phyloP scores from a whole-genome alignment of 257 asterid genomes.

The Mitragyna speciosa region DNA sequence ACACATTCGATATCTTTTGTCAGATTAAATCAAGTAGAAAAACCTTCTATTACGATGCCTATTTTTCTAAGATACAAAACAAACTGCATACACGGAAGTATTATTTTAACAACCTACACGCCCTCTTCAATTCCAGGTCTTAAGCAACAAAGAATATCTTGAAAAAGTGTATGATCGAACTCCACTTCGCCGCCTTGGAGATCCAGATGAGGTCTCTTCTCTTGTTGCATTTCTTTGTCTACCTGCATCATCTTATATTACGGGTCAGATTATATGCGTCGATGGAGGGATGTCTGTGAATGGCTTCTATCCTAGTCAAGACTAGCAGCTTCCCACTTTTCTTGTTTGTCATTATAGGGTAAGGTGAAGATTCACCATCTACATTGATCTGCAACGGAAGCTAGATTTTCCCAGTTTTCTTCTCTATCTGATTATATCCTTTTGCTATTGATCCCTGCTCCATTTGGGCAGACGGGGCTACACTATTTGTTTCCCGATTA shows the following conservation, averaged over 20 bases:
- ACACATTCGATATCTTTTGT: too few relatives aligned
- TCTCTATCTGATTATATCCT: too few relatives aligned
- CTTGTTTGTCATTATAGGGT: background rate
- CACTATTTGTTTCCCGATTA: too few relatives aligned
- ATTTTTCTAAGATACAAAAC: background rate
- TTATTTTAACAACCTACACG: background rate
- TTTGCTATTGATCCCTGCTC: too few relatives aligned
- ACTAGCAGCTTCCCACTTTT: background rate
- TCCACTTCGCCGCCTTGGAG: slow-evolving; percentile 67
- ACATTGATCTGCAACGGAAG: background rate
- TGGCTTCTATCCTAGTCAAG: slow-evolving; percentile 50
- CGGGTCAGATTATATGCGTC: slow-evolving; percentile 62
- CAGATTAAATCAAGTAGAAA: too few relatives aligned
- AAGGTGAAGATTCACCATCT: background rate
- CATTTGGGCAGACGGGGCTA: too few relatives aligned
- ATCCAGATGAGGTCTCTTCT: slow-evolving; percentile 65
- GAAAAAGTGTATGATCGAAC: slow-evolving; percentile 56
- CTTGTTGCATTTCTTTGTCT: slow-evolving; percentile 68
- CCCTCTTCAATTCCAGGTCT: slow-evolving; percentile 32
- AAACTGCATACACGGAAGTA: background rate
- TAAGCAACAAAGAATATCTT: slow-evolving; percentile 49
- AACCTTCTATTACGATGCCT: background rate
- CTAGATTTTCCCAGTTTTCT: too few relatives aligned
- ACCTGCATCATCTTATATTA: slow-evolving; percentile 65
- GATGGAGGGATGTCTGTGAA: slow-evolving; percentile 75